Conservation (phyloP, 352 stramenopile genomes). For the Phytophthora melonis region DNA sequence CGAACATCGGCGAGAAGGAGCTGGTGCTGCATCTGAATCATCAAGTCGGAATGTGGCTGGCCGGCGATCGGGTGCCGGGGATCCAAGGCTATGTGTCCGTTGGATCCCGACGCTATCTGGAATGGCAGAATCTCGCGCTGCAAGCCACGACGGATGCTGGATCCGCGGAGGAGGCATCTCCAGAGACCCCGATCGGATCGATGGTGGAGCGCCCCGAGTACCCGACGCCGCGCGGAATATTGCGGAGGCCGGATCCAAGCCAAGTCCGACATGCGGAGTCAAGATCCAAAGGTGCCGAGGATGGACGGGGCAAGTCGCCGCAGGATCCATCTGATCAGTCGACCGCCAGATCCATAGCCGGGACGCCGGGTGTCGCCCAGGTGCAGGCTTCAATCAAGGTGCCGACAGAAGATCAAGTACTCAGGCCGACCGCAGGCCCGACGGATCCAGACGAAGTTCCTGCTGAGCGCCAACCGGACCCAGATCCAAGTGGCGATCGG, state of each 20-base stretch:
- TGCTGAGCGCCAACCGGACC: too few relatives aligned
- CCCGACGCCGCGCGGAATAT: background rate
- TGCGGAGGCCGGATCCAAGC: background rate
- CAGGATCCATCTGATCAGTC: too few relatives aligned
- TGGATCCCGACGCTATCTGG: background rate
- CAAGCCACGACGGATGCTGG: background rate
- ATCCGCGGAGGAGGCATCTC: background rate
- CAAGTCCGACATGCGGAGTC: too few relatives aligned
- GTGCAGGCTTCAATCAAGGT: too few relatives aligned
- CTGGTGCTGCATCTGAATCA: background rate
- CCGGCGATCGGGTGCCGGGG: slow-evolving; percentile 3
- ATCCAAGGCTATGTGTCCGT: slow-evolving; percentile 12
- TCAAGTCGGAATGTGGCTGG: slow-evolving; percentile 12
- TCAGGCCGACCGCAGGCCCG: too few relatives aligned
- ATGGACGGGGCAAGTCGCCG: too few relatives aligned
- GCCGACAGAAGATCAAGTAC: too few relatives aligned
- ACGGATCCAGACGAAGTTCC: too few relatives aligned
- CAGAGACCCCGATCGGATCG: background rate
- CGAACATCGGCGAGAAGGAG: background rate
- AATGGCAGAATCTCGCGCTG: slow-evolving; percentile 23
- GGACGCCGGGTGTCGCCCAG: too few relatives aligned
- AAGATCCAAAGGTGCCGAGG: too few relatives aligned
- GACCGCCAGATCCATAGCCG: background rate
- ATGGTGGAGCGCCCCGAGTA: background rate
- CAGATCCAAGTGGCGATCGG: too few relatives aligned